Conservation (phyloP, 306 rosid genomes). For the Prunus campanulata region DNA sequence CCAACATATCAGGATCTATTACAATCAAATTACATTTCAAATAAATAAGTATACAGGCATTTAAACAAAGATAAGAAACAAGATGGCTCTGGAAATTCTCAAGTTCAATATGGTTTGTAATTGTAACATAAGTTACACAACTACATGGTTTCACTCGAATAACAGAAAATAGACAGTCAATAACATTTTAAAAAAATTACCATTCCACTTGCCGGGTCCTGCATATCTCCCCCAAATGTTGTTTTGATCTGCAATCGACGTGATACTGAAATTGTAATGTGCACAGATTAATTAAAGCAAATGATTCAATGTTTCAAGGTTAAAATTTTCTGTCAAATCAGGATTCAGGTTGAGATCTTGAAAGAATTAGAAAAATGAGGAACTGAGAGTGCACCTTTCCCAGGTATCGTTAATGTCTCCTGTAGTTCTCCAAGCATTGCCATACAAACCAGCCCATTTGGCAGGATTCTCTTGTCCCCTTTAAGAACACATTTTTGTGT, state of each 20-base stretch:
- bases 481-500: background rate
- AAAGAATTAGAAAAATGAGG: background rate
- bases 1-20: conserved; percentile 30
- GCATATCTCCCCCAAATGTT: conserved; percentile 25
- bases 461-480: conserved; percentile 27
- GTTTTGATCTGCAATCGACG: conserved; percentile 25
- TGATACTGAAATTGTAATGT: conserved; percentile 7
- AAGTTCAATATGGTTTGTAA: too few species aligned
- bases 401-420: conserved; percentile 25
- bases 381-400: conserved; percentile 1
- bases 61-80: background rate
- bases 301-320: background rate
- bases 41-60: background rate
- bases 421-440: conserved; percentile 29
- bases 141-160: too few species aligned
- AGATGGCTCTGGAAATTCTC: background rate
- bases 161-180: background rate
- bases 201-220: conserved; percentile 29
- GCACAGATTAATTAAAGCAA: background rate
- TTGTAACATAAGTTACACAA: too few species aligned
- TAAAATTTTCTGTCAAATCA: background rate
- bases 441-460: conserved; percentile 18
- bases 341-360: background rate
- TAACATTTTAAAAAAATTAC: background rate
- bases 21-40: background rate